A percentile compares a stretch with the other conserved stretches of the same genome.
Evolutionary conservation across 1,284 basidiomycete genomes (phyloP).

Genomic region (Ceratobasidium sp.): DNA sequence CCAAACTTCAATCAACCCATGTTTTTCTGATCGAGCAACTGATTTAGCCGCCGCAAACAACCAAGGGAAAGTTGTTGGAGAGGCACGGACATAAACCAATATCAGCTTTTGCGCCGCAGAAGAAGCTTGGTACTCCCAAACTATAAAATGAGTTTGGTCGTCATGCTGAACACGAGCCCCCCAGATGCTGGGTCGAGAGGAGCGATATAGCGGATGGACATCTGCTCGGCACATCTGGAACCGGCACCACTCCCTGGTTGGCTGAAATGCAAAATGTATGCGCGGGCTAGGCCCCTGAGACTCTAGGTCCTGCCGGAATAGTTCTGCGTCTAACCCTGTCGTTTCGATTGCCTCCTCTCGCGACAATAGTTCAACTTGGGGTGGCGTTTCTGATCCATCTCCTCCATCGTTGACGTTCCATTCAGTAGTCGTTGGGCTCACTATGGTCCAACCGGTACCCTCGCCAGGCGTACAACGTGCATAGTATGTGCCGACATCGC

Average conservation of each 20-base stretch:
- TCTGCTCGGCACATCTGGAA: constrained; percentile 59
- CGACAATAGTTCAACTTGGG: constrained; percentile 29
- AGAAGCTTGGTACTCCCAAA: constrained; percentile 53
- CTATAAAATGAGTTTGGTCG: constrained; percentile 59
- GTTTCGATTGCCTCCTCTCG: constrained; percentile 39
- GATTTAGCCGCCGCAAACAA: constrained; percentile 54
- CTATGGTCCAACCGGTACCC: constrained; percentile 59
- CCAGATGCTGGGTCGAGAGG: constrained; percentile 21
- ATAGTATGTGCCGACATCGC: constrained; percentile 70
- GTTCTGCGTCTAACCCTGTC: constrained; percentile 21
- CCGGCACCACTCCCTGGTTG: constrained; percentile 57
- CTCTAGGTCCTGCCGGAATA: constrained; percentile 38
- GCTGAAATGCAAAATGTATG: constrained; percentile 55
- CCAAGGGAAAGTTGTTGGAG: constrained; percentile 50
- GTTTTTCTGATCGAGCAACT: constrained; percentile 53
- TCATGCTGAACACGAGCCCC: constrained; percentile 45
- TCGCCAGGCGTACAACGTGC: constrained; percentile 53
- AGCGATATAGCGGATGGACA: constrained; percentile 36
- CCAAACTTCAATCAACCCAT: constrained; percentile 63
- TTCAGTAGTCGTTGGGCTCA: constrained; percentile 54
- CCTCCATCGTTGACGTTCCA: constrained; percentile 51
- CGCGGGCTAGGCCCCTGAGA: constrained; percentile 41
- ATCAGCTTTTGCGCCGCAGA: constrained; percentile 53
- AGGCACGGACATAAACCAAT: constrained; percentile 59
- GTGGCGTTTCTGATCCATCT: background rate